Evolutionary conservation across 768 basidiomycete genomes (phyloP), one percentile per base, ranked within the genome.

Genomic region (Coprinellus aureogranulatus): DNA sequence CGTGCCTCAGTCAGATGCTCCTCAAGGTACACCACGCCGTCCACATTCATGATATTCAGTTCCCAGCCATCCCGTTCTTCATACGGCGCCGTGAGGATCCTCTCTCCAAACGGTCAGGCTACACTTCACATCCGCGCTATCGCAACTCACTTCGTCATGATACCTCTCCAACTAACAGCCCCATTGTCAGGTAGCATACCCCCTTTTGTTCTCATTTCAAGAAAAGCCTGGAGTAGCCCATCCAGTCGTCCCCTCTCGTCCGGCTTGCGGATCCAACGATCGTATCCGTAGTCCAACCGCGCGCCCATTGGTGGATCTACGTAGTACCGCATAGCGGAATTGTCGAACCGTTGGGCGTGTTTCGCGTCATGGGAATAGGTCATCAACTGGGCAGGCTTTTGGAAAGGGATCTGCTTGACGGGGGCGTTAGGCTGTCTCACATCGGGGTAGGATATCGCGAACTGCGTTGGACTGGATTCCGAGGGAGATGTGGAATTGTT

Each of bases 51-150:
- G 25, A 89, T 85, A 64, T 95, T 94, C 66, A 95, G 70, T 41
- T 89, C 87, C 85, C 87, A 93, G 0, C 78, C 77, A 25, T 94
- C 92, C 42, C 84, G 75, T 20, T 87, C 84, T 74, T 94, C 92
- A 68, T 93, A 93, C 16, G 91, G 88, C 3, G 90, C 85, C 52
- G 83, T 87, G 70, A 94, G 70, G 64, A 95, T 87, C 69, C 90
- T 92, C 72, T 53, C 79, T 77, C 78, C 68, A 71, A 56, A 61
- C 64, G 39, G 47, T 62, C n/a, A 62, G 61, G 50, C 37, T 31
- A 39, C 40, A 14, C 25, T 40, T 26, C 22, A 20, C n/a, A 23
- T 16, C 22, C 42, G 8, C 3, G 2, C 20, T 46, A 27, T 42
- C 12, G 25, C 30, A n/a, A 70, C 75, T 60, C 61, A 92, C 89